Percentiles rank a stretch among this genome's conserved stretches.
Evolutionary conservation across 2,329 filamentous ascomycete species (phyloP).

Genomic region (Alternaria solani): DNA sequence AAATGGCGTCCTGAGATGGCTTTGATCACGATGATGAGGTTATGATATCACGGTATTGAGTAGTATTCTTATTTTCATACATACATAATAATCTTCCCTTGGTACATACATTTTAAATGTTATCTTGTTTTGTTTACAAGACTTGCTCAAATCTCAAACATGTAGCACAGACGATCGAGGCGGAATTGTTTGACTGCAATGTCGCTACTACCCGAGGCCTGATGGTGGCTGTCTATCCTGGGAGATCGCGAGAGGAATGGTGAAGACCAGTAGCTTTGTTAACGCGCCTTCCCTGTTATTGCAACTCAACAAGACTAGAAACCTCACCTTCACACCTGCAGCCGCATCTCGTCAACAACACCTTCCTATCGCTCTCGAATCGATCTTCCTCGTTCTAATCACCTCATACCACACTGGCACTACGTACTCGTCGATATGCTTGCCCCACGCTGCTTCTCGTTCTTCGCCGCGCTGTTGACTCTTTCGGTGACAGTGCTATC

Average conservation of each 20-base stretch:
- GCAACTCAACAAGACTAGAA: background rate
- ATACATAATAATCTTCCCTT: slow-evolving; percentile 1
- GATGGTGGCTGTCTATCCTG: background rate
- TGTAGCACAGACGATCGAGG: background rate
- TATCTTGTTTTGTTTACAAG: background rate
- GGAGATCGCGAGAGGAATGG: background rate
- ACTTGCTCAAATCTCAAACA: background rate
- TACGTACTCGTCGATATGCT: background rate
- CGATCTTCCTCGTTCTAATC: background rate
- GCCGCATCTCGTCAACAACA: background rate
- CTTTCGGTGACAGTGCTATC: background rate
- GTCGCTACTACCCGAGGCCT: background rate
- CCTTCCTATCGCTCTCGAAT: background rate
- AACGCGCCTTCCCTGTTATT: background rate
- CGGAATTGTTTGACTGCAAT: background rate
- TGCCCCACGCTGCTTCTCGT: background rate
- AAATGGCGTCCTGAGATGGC: background rate
- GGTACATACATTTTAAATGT: background rate
- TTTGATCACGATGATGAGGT: slow-evolving; percentile 2
- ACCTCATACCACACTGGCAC: background rate
- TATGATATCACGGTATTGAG: slow-evolving; percentile 3
- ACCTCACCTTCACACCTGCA: background rate
- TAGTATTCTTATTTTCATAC: background rate
- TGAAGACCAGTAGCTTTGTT: background rate
- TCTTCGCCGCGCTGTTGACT: slow-evolving; percentile 5